Evolutionary conservation across 2,329 filamentous ascomycete genomes (phyloP), one percentile per base, ranked within the genome.

Genomic region (Exophiala sideris): DNA sequence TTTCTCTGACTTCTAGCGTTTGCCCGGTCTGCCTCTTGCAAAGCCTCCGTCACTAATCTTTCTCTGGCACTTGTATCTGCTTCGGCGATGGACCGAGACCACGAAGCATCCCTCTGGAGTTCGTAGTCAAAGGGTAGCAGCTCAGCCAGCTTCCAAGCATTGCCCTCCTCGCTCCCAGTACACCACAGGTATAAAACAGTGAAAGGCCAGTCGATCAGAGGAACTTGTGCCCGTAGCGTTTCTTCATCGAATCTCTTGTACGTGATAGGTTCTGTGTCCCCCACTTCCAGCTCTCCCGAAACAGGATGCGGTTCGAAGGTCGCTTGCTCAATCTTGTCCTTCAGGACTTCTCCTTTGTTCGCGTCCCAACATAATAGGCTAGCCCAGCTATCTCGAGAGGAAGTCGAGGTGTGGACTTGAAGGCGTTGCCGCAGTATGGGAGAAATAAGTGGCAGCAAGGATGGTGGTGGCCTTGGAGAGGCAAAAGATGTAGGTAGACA

Each of bases 361-460:
- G 70, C 57, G 59, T 84, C 78, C 83, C 83, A 86, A 61, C 77
- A 82, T 9, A 86, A 72, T 33, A 85, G 68, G 2, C 75, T 73
- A 1, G 86, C 70, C 83, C 83, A 86, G 56, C 78, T 78, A 35
- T 77, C 75, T 4, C 70, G 70, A 8, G 72, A 62, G 29, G 71
- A 64, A 3, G 71, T 67, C 0, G 75, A 73, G 20, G 77, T 76
- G 46, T 85, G 73, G 54, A 83, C 76, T 61, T 81, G 76, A 2
- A 86, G 73, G 47, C 82, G 73, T 68, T 86, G 83, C 55, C 82
- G 80, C 2, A 86, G 76, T 41, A 85, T 82, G 7, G 83, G 83
- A 8, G 83, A 82, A 14, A 86, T 74, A 2, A 85, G 75, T 33
- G 81, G 79, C 2, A 85, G 73, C 9, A 86, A 71, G 24, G 79